A percentile compares a stretch with the other conserved stretches of the same genome.
Conservation (phyloP, 257 asterid species). For the Solanum phureja region DNA sequence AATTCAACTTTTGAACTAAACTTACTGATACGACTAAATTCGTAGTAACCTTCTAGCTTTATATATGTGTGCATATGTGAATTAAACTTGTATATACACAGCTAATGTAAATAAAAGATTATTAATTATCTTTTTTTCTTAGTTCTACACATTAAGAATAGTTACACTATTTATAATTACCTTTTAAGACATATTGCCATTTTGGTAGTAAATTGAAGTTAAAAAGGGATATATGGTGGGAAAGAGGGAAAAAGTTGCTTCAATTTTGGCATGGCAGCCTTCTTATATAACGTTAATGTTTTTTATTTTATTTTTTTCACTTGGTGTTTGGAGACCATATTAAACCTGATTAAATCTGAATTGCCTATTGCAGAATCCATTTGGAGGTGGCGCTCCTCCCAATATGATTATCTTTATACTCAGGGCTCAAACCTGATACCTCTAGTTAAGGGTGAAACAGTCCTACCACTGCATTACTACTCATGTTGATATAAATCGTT, state of each 20-base stretch:
- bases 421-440: too few relatives aligned
- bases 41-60: background rate
- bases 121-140: background rate
- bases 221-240: background rate
- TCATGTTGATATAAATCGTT: too few relatives aligned
- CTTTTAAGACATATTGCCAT: background rate
- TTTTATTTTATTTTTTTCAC: too few relatives aligned
- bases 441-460: too few relatives aligned
- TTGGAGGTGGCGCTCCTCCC: too few relatives aligned
- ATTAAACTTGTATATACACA: background rate
- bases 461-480: too few relatives aligned
- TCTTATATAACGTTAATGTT: slow-evolving; percentile 28
- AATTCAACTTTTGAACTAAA: background rate
- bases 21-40: background rate
- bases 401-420: too few relatives aligned
- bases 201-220: background rate
- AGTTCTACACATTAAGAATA: background rate
- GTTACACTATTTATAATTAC: background rate
- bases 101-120: background rate
- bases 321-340: too few relatives aligned
- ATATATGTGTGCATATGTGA: background rate
- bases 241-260: slow-evolving; percentile 24
- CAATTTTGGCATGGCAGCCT: slow-evolving; percentile 46
- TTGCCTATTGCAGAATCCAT: too few relatives aligned
- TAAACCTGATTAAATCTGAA: too few relatives aligned